Percentiles rank a stretch among this genome's conserved stretches.
Evolutionary conservation across 768 basidiomycete species (phyloP).

Genomic region (Pleurotus pulmonarius): DNA sequence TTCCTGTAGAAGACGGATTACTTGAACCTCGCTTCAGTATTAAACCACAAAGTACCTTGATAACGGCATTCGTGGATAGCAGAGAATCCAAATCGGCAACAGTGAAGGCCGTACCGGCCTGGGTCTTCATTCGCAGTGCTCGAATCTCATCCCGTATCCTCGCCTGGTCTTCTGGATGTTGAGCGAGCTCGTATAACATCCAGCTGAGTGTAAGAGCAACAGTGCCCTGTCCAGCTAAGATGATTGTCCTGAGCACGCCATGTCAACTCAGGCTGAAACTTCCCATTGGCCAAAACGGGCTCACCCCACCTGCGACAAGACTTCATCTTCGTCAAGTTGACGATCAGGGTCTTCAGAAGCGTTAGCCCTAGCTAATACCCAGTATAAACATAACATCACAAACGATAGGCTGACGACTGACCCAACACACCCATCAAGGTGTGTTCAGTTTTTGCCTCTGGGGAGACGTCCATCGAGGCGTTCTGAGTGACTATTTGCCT

Average conservation of each 20-base stretch:
- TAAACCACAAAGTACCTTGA: not conserved
- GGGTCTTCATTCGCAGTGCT: slow-evolving; percentile 13
- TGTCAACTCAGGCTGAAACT: not conserved
- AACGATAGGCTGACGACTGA: slow-evolving; percentile 3
- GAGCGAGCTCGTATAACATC: slow-evolving; percentile 42
- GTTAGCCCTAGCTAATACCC: slow-evolving; percentile 14
- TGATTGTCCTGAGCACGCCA: not conserved
- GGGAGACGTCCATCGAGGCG: not conserved
- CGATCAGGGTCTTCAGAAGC: slow-evolving; percentile 9
- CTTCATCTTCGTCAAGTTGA: slow-evolving; percentile 19
- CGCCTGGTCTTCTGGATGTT: slow-evolving; percentile 38
- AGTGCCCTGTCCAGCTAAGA: slow-evolving; percentile 34
- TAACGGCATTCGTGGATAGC: slow-evolving; percentile 1
- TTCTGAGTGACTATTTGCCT: not conserved
- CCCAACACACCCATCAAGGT: slow-evolving; percentile 34
- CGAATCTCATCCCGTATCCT: slow-evolving; percentile 41
- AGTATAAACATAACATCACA: not conserved
- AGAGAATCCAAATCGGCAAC: not conserved
- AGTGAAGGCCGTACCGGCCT: not conserved
- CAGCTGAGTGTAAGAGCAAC: slow-evolving; percentile 37
- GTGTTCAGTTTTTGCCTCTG: slow-evolving; percentile 7
- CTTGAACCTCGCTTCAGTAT: not conserved
- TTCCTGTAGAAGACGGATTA: slow-evolving; percentile 14
- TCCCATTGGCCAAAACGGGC: not conserved
- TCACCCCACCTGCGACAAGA: slow-evolving; percentile 22